Percentiles rank a stretch among this genome's conserved stretches.
Conservation (phyloP, 1,284 basidiomycete genomes). For the Fomitopsis betulina region DNA sequence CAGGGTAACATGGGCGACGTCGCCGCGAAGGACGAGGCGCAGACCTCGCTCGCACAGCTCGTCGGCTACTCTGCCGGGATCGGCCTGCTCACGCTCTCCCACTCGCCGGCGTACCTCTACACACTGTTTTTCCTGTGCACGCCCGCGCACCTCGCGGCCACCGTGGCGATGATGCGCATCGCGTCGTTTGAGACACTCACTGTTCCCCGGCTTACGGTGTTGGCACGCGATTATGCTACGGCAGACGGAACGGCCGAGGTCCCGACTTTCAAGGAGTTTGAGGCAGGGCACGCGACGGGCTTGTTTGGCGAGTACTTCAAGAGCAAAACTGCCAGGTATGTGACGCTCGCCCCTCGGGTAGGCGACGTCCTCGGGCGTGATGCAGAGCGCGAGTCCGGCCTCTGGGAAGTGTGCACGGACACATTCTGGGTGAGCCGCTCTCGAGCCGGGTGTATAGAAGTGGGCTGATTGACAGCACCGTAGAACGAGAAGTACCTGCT, state of each 20-base stretch:
- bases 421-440: constrained; percentile 22
- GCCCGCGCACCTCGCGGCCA: constrained; percentile 22
- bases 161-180: constrained; percentile 25
- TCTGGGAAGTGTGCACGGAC: constrained; percentile 22
- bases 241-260: constrained; percentile 9
- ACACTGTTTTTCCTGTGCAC: constrained; percentile 23
- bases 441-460: background rate
- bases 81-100: constrained; percentile 25
- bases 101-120: constrained; percentile 27
- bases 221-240: constrained; percentile 19
- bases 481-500: constrained; percentile 27
- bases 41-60: constrained; percentile 27
- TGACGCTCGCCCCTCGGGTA: constrained; percentile 21
- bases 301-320: constrained; percentile 29
- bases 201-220: constrained; percentile 21
- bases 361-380: constrained; percentile 18
- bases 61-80: constrained; percentile 27
- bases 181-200: constrained; percentile 29
- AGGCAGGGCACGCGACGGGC: constrained; percentile 16
- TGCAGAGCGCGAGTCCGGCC: constrained; percentile 12
- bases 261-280: constrained; percentile 19
- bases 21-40: constrained; percentile 29
- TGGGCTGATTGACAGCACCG: background rate
- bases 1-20: constrained; percentile 29
- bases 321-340: constrained; percentile 18